phyloP scores from a whole-genome alignment of 208 protist species.

The Wallacemonas rigidus region DNA sequence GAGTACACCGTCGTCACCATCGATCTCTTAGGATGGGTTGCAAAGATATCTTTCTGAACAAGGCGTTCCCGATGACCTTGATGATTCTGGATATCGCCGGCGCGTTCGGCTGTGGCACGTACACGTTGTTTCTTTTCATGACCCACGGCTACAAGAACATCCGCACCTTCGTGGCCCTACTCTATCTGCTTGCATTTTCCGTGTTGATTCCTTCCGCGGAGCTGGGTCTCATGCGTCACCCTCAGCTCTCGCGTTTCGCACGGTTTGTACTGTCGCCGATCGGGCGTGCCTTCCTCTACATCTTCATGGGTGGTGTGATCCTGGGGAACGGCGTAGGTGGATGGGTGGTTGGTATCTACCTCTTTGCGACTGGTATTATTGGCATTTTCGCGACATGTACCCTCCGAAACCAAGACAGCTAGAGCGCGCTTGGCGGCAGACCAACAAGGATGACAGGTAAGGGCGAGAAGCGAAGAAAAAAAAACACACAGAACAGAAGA shows the following conservation, averaged over 20 bases:
- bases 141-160: constrained; percentile 23
- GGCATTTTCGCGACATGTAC: constrained; percentile 46
- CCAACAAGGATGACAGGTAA: background rate
- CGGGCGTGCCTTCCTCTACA: constrained; percentile 66
- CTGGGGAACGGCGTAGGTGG: constrained; percentile 48
- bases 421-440: background rate
- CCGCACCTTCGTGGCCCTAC: constrained; percentile 41
- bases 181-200: constrained; percentile 58
- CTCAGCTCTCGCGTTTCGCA: constrained; percentile 38
- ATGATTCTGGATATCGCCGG: constrained; percentile 50
- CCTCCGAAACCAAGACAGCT: background rate
- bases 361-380: constrained; percentile 55
- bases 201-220: constrained; percentile 65
- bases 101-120: constrained; percentile 57
- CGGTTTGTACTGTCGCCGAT: constrained; percentile 56
- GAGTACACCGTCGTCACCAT: no score
- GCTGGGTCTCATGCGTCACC: constrained; percentile 52
- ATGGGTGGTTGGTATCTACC: constrained; percentile 61
- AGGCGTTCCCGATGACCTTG: constrained; percentile 38
- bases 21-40: constrained; percentile 15
- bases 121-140: constrained; percentile 59
- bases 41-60: constrained; percentile 26
- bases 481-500: constrained; percentile 4
- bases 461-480: background rate
- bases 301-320: constrained; percentile 78